Evolutionary conservation across 495 filamentous ascomycete genomes (phyloP).

Genomic region (Pyronema domesticum): DNA sequence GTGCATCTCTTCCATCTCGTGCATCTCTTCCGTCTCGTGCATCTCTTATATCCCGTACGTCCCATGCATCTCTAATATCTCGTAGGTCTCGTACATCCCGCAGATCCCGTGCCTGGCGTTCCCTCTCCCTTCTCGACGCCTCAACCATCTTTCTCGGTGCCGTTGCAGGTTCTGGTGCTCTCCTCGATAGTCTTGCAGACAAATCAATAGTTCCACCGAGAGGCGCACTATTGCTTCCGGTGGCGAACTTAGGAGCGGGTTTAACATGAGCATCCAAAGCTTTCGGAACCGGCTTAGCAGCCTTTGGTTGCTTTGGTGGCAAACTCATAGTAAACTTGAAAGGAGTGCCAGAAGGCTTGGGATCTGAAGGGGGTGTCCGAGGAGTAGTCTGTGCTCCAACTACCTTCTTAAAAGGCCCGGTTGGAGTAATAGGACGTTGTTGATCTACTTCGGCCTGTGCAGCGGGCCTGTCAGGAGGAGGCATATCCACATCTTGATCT

Average conservation of each 20-base stretch:
- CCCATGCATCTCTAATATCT: neutral
- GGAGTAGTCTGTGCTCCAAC: neutral
- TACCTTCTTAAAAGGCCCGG: conserved; percentile 16
- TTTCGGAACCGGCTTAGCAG: conserved; percentile 16
- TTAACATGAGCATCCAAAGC: conserved; percentile 13
- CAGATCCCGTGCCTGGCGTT: neutral
- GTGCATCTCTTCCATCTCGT: neutral
- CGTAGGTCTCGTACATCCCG: neutral
- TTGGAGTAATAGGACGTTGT: conserved; percentile 7
- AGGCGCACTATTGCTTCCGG: conserved; percentile 21
- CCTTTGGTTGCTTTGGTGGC: conserved; percentile 11
- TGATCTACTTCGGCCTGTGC: conserved; percentile 9
- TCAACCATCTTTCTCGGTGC: neutral
- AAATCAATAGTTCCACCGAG: conserved; percentile 10
- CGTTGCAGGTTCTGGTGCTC: neutral
- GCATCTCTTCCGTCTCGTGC: neutral
- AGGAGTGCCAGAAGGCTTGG: conserved; percentile 10
- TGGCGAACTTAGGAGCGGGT: conserved; percentile 5
- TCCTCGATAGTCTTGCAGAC: neutral
- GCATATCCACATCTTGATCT: conserved; percentile 12
- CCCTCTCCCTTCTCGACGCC: neutral
- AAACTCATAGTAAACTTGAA: conserved; percentile 19
- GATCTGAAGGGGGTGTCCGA: neutral
- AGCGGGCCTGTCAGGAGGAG: conserved; percentile 13
- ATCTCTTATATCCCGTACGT: neutral